Evolutionary conservation across 78 protist species (phyloP), one percentile per base, ranked within the genome.

Genomic region (Bodo saltans): DNA sequence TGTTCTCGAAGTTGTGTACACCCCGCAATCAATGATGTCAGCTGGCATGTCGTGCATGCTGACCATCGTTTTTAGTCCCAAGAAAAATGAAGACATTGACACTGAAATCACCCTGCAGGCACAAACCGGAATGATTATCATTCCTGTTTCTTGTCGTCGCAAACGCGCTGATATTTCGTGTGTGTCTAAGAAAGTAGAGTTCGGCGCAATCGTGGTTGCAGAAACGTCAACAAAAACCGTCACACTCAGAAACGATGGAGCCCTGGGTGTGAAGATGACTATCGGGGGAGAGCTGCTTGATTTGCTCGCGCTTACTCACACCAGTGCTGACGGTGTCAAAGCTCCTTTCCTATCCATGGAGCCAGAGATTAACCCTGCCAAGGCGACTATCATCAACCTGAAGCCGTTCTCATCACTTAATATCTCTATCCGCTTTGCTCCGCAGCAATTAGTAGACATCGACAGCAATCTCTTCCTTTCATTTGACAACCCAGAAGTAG

Each of bases 141-240:
- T 88, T 0, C 90, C 87, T 12, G 0, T 88, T 70, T 29, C 0
- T 12, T 85, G 85, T 32, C 25, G 29, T n/a, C 60, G 84, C 32
- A 70, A 72, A 25, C 78, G 78, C 72, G 0, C 27, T 23, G 35
- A 0, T 12, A 41, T 79, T 72, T n/a, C 47, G 29, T 35, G 4
- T 32, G 0, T 35, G 34, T 11, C 60, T n/a, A 3, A 72, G 35
- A 2, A 2, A 1, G 26, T 88, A 67, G 75, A 83, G 70, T 83
- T 88, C 33, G 90, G 84, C 26, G 0, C 42, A 0, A 87, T 88
- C 35, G 70, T 74, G 21, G 30, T 88, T 27, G 88, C 74, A 35
- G 90, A 88, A 71, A 0, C 69, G 8, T 12, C 0, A 37, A 0
- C 72, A 33, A 28, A 29, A 21, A 0, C 37, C 71, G 23, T 87